Evolutionary conservation across 768 basidiomycete species (phyloP).

Genomic region (Lentinula sp.): DNA sequence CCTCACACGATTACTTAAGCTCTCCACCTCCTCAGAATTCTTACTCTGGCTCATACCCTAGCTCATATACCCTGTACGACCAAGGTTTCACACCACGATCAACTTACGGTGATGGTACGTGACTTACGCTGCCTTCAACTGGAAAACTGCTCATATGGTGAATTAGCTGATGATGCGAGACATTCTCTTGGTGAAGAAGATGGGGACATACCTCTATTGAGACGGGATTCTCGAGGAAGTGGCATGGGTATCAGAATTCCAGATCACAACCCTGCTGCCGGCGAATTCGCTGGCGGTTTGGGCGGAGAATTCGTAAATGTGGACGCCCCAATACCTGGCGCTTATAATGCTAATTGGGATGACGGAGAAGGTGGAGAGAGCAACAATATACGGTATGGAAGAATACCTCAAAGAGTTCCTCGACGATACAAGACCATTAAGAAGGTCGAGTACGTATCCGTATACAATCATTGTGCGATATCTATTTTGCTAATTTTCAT

Average conservation of each 20-base stretch:
- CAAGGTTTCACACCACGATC: constrained; percentile 1
- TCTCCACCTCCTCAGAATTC: constrained; percentile 8
- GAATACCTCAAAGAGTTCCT: constrained; percentile 87
- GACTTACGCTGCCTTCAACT: constrained; percentile 28
- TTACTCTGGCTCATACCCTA: constrained; percentile 8
- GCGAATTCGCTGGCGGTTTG: constrained; percentile 9
- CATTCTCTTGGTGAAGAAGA: constrained; percentile 39
- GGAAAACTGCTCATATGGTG: constrained; percentile 7
- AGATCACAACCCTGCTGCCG: constrained; percentile 19
- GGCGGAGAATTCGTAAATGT: constrained; percentile 7
- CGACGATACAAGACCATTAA: constrained; percentile 92
- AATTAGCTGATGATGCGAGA: neutral
- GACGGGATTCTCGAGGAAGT: constrained; percentile 26
- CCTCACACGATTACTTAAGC: constrained; percentile 1
- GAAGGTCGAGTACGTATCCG: constrained; percentile 64
- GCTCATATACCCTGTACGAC: constrained; percentile 15
- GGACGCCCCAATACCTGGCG: constrained; percentile 32
- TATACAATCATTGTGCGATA: neutral
- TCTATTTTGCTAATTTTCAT: neutral
- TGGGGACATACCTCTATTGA: constrained; percentile 65
- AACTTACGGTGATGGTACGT: constrained; percentile 25
- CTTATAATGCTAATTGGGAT: constrained; percentile 24
- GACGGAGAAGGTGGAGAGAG: constrained; percentile 34
- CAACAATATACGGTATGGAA: constrained; percentile 77
- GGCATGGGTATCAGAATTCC: constrained; percentile 18